Evolutionary conservation across 495 filamentous ascomycete genomes (phyloP), one percentile per base, ranked within the genome.

Genomic region (Filosporella fistucella): DNA sequence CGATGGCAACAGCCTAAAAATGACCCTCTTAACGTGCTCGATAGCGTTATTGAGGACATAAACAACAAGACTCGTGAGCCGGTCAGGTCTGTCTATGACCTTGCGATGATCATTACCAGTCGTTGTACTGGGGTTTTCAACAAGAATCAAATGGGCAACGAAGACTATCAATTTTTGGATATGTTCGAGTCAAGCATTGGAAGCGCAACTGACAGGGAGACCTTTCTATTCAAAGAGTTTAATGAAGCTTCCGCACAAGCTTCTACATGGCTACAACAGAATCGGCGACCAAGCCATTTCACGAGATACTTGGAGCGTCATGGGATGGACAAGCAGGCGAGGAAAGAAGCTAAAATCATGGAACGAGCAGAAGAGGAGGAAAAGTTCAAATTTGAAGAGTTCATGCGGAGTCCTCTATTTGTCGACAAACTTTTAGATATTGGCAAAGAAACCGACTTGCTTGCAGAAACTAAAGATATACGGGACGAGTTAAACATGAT

Each of bases 401-500:
- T 51, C 38, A 46, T 45, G 28, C 41, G 55, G 21, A 55, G 56
- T 29, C 49, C 71, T 25, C 59, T 78, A 20, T 86, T 85, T 51
- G 72, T 81, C 29, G 81, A 87, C 57, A 73, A 75, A 26, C 67
- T 87, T 2, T 70, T 86, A 4, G 81, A 87, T 36, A 86, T 87
- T 38, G 81, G 78, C 30, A 68, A 74, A 29, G 84, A 88, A 60
- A 85, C 81, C 2, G 75, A 78, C 45, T 68, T 85, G 0, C 66
- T 86, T 0, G 70, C 77, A 4, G 82, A 88, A 49, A 76, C 77
- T 9, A 88, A 86, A 59, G 84, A 88, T 56, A 85, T 88, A 49
- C 72, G 79, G 5, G 83, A 86, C 49, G 83, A 87, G 56, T 68
- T 87, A n/a, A 80, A 81, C 60, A 87, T 87, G 71, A 82, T 87